These are phyloP conservation scores for Chenopodium album DNA, from an alignment of 148 eudicot species.

Conservation along the genomic window DNA sequence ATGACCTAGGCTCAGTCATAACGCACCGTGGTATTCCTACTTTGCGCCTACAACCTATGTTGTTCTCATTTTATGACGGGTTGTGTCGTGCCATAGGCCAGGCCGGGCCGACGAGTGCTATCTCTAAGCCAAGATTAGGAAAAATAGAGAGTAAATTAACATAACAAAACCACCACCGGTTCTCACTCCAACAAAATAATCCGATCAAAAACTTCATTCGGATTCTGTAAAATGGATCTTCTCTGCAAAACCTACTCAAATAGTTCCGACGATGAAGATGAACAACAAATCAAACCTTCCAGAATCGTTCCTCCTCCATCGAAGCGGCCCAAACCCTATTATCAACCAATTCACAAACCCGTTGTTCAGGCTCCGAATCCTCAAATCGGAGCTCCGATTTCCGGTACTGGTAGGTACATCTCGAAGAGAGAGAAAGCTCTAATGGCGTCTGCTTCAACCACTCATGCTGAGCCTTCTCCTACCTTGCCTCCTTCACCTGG, in stretches of 20 bases:
- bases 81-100: too few relatives aligned
- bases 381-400: constrained; percentile 18
- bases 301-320: constrained; percentile 6
- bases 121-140: too few relatives aligned
- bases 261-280: constrained; percentile 31
- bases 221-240: constrained; percentile 28
- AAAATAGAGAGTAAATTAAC: too few relatives aligned
- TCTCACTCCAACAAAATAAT: neutral
- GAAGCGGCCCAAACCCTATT: constrained; percentile 27
- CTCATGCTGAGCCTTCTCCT: neutral
- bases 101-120: too few relatives aligned
- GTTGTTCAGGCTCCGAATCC: constrained; percentile 5
- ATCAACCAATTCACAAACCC: neutral
- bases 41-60: too few relatives aligned
- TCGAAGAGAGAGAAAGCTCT: constrained; percentile 42
- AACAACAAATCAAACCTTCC: neutral
- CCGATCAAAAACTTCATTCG: neutral
- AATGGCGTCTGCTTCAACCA: constrained; percentile 27
- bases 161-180: too few relatives aligned
- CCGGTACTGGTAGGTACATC: constrained; percentile 28
- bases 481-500: constrained; percentile 20
- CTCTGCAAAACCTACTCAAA: constrained; percentile 35
- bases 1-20: too few relatives aligned
- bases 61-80: too few relatives aligned
- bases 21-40: too few relatives aligned